Evolutionary conservation across 2,329 filamentous ascomycete species (phyloP).

Genomic region (Exophiala lecanii-corni): DNA sequence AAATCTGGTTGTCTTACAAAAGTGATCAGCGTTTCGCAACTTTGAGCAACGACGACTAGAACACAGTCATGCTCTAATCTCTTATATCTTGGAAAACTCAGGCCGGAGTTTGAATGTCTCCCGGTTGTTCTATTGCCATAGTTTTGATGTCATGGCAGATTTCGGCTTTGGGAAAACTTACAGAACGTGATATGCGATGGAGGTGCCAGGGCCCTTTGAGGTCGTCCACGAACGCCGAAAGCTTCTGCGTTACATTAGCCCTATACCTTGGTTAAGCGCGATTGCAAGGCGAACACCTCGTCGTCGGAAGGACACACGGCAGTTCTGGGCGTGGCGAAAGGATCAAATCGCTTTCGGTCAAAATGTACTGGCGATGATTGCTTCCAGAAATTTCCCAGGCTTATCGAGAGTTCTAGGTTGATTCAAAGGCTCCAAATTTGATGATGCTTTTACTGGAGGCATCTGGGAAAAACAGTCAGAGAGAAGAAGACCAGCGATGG

Average conservation of each 20-base stretch:
- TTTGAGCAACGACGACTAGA: no score
- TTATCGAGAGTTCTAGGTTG: conserved; percentile 20
- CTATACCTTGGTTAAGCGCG: conserved; percentile 17
- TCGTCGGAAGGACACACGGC: conserved; percentile 34
- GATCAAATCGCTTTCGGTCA: conserved; percentile 32
- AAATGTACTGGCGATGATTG: no score
- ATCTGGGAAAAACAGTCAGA: conserved; percentile 10
- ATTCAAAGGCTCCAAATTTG: conserved; percentile 27
- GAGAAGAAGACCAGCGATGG: conserved; percentile 23
- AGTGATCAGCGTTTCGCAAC: no score
- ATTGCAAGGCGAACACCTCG: conserved; percentile 33
- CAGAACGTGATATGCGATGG: conserved; percentile 28
- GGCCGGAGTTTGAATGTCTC: conserved; percentile 33
- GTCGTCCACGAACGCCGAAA: conserved; percentile 29
- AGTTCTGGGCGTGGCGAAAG: conserved; percentile 32
- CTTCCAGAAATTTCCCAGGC: no score
- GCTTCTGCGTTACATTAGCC: conserved; percentile 24
- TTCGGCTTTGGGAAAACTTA: conserved; percentile 33
- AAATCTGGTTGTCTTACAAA: conserved; percentile 16
- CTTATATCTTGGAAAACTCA: no score
- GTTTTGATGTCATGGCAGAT: conserved; percentile 35
- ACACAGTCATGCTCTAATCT: no score
- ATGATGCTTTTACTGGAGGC: conserved; percentile 25
- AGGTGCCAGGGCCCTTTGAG: conserved; percentile 33
- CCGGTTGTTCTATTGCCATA: conserved; percentile 34